Percentiles rank a stretch among this genome's conserved stretches.
These are phyloP conservation scores for Acanthamoeba triangularis DNA, from an alignment of 208 protist species.

Conservation along the genomic window DNA sequence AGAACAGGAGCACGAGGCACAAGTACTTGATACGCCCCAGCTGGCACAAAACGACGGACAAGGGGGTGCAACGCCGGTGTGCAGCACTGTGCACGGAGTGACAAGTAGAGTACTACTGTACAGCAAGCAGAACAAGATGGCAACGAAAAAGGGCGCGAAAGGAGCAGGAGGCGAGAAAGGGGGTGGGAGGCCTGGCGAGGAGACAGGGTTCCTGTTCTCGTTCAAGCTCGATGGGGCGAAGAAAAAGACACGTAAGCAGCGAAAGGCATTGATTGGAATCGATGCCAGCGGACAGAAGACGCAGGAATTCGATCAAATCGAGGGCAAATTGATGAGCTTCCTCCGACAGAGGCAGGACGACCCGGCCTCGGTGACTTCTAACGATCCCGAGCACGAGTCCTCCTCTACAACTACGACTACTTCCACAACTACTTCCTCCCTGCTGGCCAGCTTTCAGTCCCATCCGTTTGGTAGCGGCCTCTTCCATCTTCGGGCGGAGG, in stretches of 20 bases:
- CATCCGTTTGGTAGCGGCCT: slow-evolving; percentile 23
- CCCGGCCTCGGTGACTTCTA: no score
- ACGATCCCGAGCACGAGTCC: background rate
- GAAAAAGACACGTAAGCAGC: background rate
- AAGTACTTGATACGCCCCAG: no score
- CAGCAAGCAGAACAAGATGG: background rate
- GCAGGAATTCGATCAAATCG: slow-evolving; percentile 2
- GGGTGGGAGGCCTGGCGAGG: background rate
- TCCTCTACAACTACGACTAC: background rate
- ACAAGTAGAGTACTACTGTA: no score
- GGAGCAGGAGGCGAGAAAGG: background rate
- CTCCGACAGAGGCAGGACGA: background rate
- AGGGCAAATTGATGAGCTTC: background rate
- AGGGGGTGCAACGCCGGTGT: no score
- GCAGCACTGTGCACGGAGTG: no score
- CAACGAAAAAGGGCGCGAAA: background rate
- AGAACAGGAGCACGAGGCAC: no score
- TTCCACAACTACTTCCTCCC: background rate
- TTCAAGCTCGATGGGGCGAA: slow-evolving; percentile 13
- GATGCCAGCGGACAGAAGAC: background rate
- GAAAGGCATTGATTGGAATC: background rate
- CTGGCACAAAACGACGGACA: no score
- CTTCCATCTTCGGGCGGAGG: background rate
- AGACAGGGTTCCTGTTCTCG: background rate
- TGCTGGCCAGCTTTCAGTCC: background rate